Percentiles rank a stretch among this genome's conserved stretches.
These are phyloP conservation scores for Mallotus japonicus DNA, from an alignment of 441 rosid species.

Conservation along the genomic window DNA sequence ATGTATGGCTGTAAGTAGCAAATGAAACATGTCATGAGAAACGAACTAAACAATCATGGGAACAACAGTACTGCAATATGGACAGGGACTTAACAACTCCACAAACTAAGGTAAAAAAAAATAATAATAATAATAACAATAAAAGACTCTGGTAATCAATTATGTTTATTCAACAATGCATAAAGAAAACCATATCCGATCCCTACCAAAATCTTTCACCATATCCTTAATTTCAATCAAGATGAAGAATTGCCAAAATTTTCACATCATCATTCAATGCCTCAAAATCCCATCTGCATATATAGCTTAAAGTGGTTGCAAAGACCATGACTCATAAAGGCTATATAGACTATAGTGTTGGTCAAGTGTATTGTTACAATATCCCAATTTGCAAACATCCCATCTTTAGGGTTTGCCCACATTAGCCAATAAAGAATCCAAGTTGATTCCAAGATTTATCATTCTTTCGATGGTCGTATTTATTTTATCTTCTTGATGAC, in stretches of 20 bases:
- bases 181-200: conserved; percentile 6
- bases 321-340: conserved; percentile 16
- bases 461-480: background rate
- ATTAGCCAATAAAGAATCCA: background rate
- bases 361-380: conserved; percentile 7
- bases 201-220: conserved; percentile 18
- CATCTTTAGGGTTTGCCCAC: background rate
- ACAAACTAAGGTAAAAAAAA: background rate
- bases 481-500: background rate
- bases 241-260: conserved; percentile 9
- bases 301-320: conserved; percentile 15
- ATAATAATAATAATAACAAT: conserved; percentile 19
- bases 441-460: background rate
- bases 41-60: conserved; percentile 1
- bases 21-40: conserved; percentile 16
- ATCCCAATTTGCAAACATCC: background rate
- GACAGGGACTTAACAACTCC: conserved; percentile 23
- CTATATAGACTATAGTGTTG: conserved; percentile 3
- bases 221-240: conserved; percentile 8
- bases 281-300: conserved; percentile 11
- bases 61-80: conserved; percentile 22
- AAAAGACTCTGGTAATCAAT: background rate
- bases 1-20: conserved; percentile 23
- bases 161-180: too few species aligned
- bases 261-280: conserved; percentile 23